Evolutionary conservation across 2,329 filamentous ascomycete species (phyloP).

Genomic region (Diaporthe citriasiana): DNA sequence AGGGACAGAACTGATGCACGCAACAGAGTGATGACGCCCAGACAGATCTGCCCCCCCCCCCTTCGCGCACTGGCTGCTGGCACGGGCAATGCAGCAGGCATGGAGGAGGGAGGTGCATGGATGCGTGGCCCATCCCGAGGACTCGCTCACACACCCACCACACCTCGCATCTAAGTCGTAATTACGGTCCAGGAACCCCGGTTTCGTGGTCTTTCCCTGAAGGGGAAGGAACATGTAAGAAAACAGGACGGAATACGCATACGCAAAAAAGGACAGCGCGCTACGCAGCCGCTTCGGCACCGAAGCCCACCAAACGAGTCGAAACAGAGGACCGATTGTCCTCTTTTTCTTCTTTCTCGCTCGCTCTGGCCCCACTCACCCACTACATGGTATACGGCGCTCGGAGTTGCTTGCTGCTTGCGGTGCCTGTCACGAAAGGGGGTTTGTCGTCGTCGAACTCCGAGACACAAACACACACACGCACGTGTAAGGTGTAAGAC

Average conservation of each 20-base stretch:
- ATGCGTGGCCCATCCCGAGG: neutral
- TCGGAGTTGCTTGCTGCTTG: conserved; percentile 1
- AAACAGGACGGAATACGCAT: neutral
- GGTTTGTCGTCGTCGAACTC: neutral
- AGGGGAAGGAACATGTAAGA: conserved; percentile 3
- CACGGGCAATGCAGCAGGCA: neutral
- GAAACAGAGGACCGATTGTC: neutral
- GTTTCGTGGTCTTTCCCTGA: conserved; percentile 10
- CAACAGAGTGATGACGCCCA: conserved; percentile 20
- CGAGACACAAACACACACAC: neutral
- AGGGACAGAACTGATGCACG: neutral
- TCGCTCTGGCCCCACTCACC: neutral
- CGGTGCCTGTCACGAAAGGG: neutral
- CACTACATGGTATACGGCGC: too few species aligned
- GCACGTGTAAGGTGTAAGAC: conserved; percentile 7
- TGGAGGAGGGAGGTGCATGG: neutral
- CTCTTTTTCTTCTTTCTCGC: neutral
- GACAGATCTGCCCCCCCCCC: neutral
- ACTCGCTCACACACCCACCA: neutral
- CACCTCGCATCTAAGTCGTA: conserved; percentile 31
- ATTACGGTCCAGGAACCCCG: neutral
- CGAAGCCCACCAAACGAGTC: neutral
- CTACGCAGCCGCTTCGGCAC: conserved; percentile 15
- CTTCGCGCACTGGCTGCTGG: conserved; percentile 1
- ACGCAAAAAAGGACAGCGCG: too few species aligned